Base-by-base conservation (phyloP, 371 early-diverging fungal species). In the Umbelopsis sp. region DNA sequence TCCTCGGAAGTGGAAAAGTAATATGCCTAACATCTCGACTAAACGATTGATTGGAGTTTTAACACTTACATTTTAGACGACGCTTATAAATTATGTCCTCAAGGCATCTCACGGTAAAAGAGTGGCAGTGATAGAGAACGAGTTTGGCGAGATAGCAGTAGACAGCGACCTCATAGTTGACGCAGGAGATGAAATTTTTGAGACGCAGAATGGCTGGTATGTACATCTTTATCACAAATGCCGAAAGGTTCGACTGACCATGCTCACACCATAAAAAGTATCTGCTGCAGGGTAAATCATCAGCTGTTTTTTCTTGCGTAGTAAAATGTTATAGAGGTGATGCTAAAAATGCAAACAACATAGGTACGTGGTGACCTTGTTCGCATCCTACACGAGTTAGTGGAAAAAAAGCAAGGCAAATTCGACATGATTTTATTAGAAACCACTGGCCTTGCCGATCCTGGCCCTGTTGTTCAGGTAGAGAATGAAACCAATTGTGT, bases 61-160 rank as follows among this genome's bases (percentile, higher is more conserved):
- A 12, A 5, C 9, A 35, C 6, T 8, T 16, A 16, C 35, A n/a
- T 57, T 18, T 18, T 65, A 79, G 74, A 79, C 80, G 8, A 79
- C 80, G 12, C 50, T 80, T 5, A 50, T 80, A 18, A 80, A 80
- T 50, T 68, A 76, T 48, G 80, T 80, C 29, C 66, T 80, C 7
- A 67, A 71, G 46, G 74, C 46, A 9, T 66, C 70, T 4, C 80
- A 79, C 65, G 77, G 77, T 45, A 75, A 74, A 20, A 65, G 62
- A 12, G 63, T 78, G 2, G 80, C 80, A 22, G 80, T 80, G 10
- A 80, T 79, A 46, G 79, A 79, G 62, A 80, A 80, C 38, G 79
- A 80, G 52, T 80, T 74, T 69, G 80, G 76, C 8, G 79, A 78
- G 65, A 72, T 78, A 4, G 75, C 74, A 0, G 71, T 78, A 0